phyloP scores from a whole-genome alignment of 2,329 filamentous ascomycete genomes.

The Cladosporium austrohemisphaericum region DNA sequence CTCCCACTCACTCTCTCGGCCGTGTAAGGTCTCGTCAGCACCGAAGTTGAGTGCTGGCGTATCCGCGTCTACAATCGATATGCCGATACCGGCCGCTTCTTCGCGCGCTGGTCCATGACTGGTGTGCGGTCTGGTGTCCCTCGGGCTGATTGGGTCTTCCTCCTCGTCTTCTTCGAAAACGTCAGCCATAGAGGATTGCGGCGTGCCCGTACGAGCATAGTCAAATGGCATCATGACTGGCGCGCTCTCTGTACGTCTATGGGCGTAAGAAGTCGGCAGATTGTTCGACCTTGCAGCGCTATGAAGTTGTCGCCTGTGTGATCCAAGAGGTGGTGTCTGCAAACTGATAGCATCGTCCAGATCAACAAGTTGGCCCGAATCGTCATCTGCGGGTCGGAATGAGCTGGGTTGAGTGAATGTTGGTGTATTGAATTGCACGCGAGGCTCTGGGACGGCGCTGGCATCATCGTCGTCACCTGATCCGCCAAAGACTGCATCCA shows the following conservation, averaged over 20 bases:
- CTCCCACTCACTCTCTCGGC: constrained; percentile 24
- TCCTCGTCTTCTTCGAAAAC: constrained; percentile 85
- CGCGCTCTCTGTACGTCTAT: constrained; percentile 74
- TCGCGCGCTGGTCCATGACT: constrained; percentile 33
- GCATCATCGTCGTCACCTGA: neutral
- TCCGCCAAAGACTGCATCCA: constrained; percentile 31
- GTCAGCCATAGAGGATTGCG: constrained; percentile 70
- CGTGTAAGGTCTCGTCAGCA: constrained; percentile 1
- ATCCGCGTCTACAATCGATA: constrained; percentile 32
- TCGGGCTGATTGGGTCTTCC: constrained; percentile 32
- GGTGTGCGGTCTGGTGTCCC: constrained; percentile 2
- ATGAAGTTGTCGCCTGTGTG: constrained; percentile 53
- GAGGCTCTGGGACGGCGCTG: constrained; percentile 1
- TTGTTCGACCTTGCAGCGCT: constrained; percentile 41
- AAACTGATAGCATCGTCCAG: constrained; percentile 68
- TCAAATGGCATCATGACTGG: constrained; percentile 77
- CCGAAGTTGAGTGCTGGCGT: constrained; percentile 13
- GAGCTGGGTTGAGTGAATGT: constrained; percentile 14
- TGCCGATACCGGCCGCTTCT: constrained; percentile 31
- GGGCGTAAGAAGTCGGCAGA: constrained; percentile 30
- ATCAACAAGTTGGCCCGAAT: constrained; percentile 77
- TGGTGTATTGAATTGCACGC: constrained; percentile 16
- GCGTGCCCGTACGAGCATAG: constrained; percentile 25
- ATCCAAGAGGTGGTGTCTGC: constrained; percentile 57
- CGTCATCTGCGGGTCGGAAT: constrained; percentile 43